Evolutionary conservation across 2,329 filamentous ascomycete species (phyloP).

Genomic region (Dactylellina leptospora): DNA sequence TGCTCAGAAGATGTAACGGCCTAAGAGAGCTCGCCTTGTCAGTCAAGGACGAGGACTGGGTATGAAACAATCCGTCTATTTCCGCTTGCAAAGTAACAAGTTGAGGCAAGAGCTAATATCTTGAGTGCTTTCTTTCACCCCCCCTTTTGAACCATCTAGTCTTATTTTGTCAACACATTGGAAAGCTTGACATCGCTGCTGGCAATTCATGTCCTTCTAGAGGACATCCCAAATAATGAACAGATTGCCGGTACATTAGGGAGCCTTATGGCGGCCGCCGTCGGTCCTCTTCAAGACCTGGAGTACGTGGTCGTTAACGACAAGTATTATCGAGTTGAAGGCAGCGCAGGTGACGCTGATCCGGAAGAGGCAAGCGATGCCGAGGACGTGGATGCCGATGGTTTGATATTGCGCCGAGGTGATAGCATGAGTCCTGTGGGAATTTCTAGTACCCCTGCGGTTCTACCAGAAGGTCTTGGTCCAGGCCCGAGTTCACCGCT

Average conservation of each 20-base stretch:
- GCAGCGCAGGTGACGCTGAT: constrained; percentile 47
- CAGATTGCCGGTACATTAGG: constrained; percentile 51
- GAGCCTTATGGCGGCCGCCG: constrained; percentile 51
- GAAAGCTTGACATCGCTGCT: constrained; percentile 51
- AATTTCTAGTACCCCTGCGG: constrained; percentile 27
- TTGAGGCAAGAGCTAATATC: too few relatives aligned
- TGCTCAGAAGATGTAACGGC: constrained; percentile 41
- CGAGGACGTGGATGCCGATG: constrained; percentile 27
- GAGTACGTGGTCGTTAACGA: constrained; percentile 53
- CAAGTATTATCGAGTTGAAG: constrained; percentile 51
- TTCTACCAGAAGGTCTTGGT: constrained; percentile 48
- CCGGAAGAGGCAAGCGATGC: constrained; percentile 48
- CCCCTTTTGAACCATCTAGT: too few relatives aligned
- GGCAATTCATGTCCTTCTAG: constrained; percentile 47
- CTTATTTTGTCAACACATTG: constrained; percentile 52
- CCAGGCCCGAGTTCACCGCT: constrained; percentile 42
- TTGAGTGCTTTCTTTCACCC: too few relatives aligned
- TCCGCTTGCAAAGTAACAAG: too few relatives aligned
- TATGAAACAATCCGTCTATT: constrained; percentile 18
- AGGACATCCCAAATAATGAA: constrained; percentile 50
- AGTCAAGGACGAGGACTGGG: constrained; percentile 52
- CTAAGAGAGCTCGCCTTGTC: constrained; percentile 48
- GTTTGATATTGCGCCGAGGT: neutral
- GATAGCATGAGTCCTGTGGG: constrained; percentile 29
- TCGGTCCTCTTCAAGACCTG: constrained; percentile 47